Evolutionary conservation across 2,329 filamentous ascomycete genomes (phyloP).

Genomic region (Sclerotinia sclerotiorum): DNA sequence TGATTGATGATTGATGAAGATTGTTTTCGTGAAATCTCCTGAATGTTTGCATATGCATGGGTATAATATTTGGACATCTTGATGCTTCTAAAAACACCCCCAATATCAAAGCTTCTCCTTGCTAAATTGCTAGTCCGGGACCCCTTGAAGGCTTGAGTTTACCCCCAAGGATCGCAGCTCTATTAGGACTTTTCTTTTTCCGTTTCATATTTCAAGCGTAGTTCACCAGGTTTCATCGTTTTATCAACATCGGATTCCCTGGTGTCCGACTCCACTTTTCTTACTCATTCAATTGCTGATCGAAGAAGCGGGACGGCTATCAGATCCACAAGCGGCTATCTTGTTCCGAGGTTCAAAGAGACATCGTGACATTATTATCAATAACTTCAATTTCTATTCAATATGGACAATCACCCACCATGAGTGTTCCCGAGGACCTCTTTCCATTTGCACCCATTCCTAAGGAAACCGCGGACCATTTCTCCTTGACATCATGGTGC

Average conservation of each 20-base stretch:
- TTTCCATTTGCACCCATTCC: conserved; percentile 2
- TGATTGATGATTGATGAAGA: background rate
- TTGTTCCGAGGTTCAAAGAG: background rate
- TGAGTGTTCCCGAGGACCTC: background rate
- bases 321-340: background rate
- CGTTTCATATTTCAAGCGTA: conserved; percentile 1
- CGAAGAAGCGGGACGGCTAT: background rate
- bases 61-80: background rate
- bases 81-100: background rate
- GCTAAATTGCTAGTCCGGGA: background rate
- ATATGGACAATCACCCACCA: conserved; percentile 6
- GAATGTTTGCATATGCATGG: background rate
- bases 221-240: no score
- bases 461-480: conserved; percentile 27
- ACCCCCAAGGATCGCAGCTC: background rate
- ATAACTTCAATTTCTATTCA: background rate
- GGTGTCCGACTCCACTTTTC: conserved; percentile 2
- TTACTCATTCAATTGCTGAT: background rate
- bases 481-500: conserved; percentile 28
- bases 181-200: conserved; percentile 2
- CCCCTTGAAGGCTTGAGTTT: background rate
- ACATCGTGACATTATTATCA: background rate
- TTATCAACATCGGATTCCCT: no score
- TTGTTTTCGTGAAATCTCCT: background rate
- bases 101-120: background rate